Base-by-base conservation (phyloP, 306 rosid species). In the Glycyrrhiza uralensis region DNA sequence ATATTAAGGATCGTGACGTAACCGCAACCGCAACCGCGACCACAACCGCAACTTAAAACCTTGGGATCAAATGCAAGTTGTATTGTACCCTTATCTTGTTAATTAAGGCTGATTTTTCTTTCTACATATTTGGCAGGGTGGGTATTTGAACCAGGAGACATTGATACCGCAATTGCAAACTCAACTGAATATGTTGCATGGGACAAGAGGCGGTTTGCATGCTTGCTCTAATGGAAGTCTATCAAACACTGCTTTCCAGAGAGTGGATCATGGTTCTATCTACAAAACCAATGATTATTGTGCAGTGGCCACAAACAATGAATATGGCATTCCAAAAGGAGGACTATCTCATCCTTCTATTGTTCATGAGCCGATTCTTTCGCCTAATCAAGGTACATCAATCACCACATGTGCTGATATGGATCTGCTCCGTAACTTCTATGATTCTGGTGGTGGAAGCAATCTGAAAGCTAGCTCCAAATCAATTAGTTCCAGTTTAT, bases 101-200 rank as follows among this genome's bases (percentile, higher is more conserved):
- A 19, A 24, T 20, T 23, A 50, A 61, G 41, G 59, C 65, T 20
- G 6, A 10, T 7, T 49, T 58, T 61, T 22, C n/a, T 22, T 55
- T 59, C 35, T 52, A 22, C 15, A 32, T 45, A 17, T 79, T 49
- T 76, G 42, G 47, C 42, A 82, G 88, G 79, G 74, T 8, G 87
- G 79, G 14, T 87, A 84, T 71, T 74, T 56, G 63, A 79, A 87
- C 69, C 52, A 4, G 15, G 20, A 60, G 29, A 84, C 86, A 4
- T 11, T 87, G 7, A 14, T 39, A 13, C 58, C 55, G 18, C 77
- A 78, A 39, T 14, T 81, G 76, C 52, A 30, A 19, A 66, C 44
- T 35, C 33, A 50, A 39, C 10, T 77, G 19, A 42, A 12, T 10
- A 41, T 24, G 5, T 13, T 79, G 10, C 4, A 2, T 35, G 74